These are phyloP conservation scores for Westerdykella ornata DNA, from an alignment of 2,329 filamentous ascomycete species.

Conservation along the genomic window DNA sequence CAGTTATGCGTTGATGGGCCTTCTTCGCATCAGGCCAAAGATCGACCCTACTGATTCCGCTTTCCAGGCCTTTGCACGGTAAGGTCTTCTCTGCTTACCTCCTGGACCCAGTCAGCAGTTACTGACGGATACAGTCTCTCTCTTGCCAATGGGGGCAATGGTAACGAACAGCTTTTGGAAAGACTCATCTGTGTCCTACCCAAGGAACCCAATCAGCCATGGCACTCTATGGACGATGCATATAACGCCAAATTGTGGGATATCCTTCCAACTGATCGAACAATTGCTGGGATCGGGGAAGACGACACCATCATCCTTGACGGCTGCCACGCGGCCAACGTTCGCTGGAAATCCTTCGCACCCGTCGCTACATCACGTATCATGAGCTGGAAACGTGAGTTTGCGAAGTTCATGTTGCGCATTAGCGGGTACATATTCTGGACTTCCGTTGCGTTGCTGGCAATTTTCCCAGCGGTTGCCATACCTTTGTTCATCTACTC, in stretches of 20 bases:
- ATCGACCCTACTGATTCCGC: conserved; percentile 37
- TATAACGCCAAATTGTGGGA: conserved; percentile 43
- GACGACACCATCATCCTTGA: conserved; percentile 42
- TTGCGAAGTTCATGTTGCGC: conserved; percentile 17
- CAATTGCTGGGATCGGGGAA: conserved; percentile 38
- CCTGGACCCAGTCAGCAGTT: not conserved
- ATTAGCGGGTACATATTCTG: conserved; percentile 14
- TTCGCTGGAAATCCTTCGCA: conserved; percentile 41
- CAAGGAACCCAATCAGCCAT: conserved; percentile 26
- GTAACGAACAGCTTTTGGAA: conserved; percentile 42
- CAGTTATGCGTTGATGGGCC: conserved; percentile 45
- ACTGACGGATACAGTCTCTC: conserved; percentile 29
- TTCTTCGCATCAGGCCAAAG: conserved; percentile 37
- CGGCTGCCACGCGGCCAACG: conserved; percentile 37
- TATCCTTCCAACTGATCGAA: conserved; percentile 37
- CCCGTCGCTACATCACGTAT: conserved; percentile 27
- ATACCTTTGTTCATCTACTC: conserved; percentile 20
- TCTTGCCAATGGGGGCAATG: conserved; percentile 34
- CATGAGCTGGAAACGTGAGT: conserved; percentile 20
- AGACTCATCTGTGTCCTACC: conserved; percentile 43
- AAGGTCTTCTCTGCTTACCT: conserved; percentile 1
- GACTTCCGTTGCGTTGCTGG: conserved; percentile 10
- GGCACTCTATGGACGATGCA: conserved; percentile 39
- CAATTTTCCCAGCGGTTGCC: conserved; percentile 4
- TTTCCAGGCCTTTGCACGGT: conserved; percentile 45